Conservation (phyloP, 163 green algal species). For the Chlorella variabilis region DNA sequence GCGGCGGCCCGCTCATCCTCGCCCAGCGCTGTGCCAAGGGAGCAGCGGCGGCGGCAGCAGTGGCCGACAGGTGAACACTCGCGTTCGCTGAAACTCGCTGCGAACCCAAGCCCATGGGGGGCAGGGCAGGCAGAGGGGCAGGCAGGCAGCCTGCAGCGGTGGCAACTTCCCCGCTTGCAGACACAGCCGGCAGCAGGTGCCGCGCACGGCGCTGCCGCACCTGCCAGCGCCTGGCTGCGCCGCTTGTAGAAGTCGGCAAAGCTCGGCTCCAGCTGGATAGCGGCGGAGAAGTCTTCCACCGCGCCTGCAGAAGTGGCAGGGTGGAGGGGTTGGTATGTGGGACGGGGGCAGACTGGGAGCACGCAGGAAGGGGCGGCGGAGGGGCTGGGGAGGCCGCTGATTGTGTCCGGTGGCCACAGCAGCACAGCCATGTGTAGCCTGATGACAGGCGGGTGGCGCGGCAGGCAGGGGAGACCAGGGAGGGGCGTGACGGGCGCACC, state of each 20-base stretch:
- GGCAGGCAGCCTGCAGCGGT: background rate
- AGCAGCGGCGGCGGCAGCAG: background rate
- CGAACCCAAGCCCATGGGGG: background rate
- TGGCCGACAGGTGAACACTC: too few species aligned
- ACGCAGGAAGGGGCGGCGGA: background rate
- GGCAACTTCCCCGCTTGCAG: too few species aligned
- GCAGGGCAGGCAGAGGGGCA: background rate
- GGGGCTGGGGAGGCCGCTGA: background rate
- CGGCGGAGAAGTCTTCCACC: slow-evolving; percentile 78
- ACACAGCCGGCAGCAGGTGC: too few species aligned
- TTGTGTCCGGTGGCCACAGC: too few species aligned
- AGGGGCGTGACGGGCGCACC: background rate
- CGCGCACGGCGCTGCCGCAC: background rate
- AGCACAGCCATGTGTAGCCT: too few species aligned
- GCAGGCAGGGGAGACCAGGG: background rate
- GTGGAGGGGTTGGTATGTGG: too few species aligned
- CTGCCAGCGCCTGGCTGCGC: slow-evolving; percentile 76
- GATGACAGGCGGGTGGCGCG: too few species aligned
- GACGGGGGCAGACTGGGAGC: background rate
- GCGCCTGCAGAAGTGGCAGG: slow-evolving; percentile 49
- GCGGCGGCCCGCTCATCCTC: slow-evolving; percentile 65
- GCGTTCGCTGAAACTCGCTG: too few species aligned
- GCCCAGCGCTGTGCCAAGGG: slow-evolving; percentile 56
- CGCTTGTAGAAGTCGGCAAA: slow-evolving; percentile 84
- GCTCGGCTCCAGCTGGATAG: slow-evolving; percentile 69